Evolutionary conservation across 495 filamentous ascomycete genomes (phyloP).

Genomic region (Xylaria castorea): DNA sequence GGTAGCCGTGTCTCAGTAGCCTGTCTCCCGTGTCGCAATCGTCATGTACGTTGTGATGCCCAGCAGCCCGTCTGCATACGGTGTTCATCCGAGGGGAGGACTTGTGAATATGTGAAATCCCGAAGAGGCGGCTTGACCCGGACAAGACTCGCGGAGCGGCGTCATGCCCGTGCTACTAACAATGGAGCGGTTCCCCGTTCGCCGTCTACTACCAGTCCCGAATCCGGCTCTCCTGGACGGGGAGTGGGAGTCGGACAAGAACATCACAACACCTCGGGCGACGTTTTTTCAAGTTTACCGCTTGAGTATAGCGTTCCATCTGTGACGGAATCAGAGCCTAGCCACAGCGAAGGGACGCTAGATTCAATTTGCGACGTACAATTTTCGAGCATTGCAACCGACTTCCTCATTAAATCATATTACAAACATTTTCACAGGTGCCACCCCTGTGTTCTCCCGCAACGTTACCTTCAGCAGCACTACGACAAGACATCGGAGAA

Average conservation of each 20-base stretch:
- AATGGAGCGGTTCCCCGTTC: slow-evolving; percentile 36
- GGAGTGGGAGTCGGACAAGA: background rate
- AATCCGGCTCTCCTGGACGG: slow-evolving; percentile 13
- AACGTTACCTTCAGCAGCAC: slow-evolving; percentile 38
- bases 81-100: slow-evolving; percentile 49
- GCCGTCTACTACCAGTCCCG: slow-evolving; percentile 27
- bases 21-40: slow-evolving; percentile 62
- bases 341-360: background rate
- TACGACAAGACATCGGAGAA: slow-evolving; percentile 19
- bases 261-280: background rate
- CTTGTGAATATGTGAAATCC: slow-evolving; percentile 58
- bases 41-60: slow-evolving; percentile 65
- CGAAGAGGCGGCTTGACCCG: slow-evolving; percentile 53
- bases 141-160: slow-evolving; percentile 31
- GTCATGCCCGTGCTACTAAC: slow-evolving; percentile 29
- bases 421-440: slow-evolving; percentile 62
- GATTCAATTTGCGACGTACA: slow-evolving; percentile 4
- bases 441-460: slow-evolving; percentile 63
- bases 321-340: background rate
- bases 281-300: background rate
- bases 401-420: slow-evolving; percentile 55
- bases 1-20: slow-evolving; percentile 52
- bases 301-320: background rate
- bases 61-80: slow-evolving; percentile 52
- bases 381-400: slow-evolving; percentile 30